Evolutionary conservation across 257 asterid genomes (phyloP).

Genomic region (Sherardia arvensis): DNA sequence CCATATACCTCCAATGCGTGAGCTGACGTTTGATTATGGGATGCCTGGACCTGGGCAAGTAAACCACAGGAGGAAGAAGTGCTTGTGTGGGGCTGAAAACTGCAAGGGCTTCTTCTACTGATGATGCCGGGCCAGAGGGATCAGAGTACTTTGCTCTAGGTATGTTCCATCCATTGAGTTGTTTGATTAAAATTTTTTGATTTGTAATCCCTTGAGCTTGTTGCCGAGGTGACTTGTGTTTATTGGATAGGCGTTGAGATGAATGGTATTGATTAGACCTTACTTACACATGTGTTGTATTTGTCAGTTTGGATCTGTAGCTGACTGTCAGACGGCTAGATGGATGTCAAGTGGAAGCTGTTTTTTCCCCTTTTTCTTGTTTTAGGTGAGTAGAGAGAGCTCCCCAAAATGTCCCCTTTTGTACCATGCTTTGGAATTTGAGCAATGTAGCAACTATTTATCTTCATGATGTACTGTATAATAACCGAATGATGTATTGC

Average conservation of each 20-base stretch:
- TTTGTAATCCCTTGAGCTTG: not conserved
- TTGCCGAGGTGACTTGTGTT: not conserved
- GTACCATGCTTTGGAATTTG: slow-evolving; percentile 1
- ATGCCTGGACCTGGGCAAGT: slow-evolving; percentile 44
- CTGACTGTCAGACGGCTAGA: too few species aligned
- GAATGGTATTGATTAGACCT: too few species aligned
- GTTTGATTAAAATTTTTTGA: too few species aligned
- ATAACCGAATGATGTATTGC: not conserved
- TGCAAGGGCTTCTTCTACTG: slow-evolving; percentile 76
- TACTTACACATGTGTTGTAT: not conserved
- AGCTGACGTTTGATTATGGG: slow-evolving; percentile 82
- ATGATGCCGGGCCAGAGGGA: not conserved
- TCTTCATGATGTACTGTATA: not conserved
- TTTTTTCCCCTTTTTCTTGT: too few species aligned
- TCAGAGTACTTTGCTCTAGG: slow-evolving; percentile 8
- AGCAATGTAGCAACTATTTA: not conserved
- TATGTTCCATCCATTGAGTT: not conserved
- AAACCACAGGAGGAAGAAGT: slow-evolving; percentile 51
- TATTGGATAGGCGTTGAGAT: too few species aligned
- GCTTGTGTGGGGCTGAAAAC: slow-evolving; percentile 64
- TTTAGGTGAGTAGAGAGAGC: not conserved
- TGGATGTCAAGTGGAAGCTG: too few species aligned
- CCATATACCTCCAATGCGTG: slow-evolving; percentile 94
- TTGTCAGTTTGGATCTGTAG: slow-evolving; percentile 6
- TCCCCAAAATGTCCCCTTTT: not conserved